phyloP scores from a whole-genome alignment of 2,329 filamentous ascomycete genomes.

The Microthyrium microscopicum region DNA sequence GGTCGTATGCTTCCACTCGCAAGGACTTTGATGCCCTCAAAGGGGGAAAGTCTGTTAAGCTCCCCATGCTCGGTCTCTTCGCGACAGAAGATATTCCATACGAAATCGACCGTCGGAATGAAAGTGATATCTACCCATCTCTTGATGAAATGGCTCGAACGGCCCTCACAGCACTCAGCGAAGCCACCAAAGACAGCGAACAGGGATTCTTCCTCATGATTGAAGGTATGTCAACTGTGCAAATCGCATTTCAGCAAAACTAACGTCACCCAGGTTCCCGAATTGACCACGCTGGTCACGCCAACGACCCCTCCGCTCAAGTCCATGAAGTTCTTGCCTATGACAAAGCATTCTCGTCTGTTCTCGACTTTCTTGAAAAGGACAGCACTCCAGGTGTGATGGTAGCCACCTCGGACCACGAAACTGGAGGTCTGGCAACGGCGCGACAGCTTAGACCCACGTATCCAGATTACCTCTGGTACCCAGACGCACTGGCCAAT shows the following conservation, averaged over 20 bases:
- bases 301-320: slow-evolving; percentile 38
- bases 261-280: no score
- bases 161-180: slow-evolving; percentile 61
- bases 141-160: slow-evolving; percentile 81
- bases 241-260: no score
- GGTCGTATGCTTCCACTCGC: slow-evolving; percentile 59
- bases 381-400: slow-evolving; percentile 61
- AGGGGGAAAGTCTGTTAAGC: slow-evolving; percentile 46
- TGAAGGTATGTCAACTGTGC: no score
- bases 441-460: slow-evolving; percentile 51
- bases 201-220: slow-evolving; percentile 99
- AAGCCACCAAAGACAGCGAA: slow-evolving; percentile 67
- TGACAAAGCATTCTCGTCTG: slow-evolving; percentile 67
- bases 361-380: slow-evolving; percentile 68
- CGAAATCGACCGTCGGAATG: slow-evolving; percentile 73
- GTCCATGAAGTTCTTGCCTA: slow-evolving; percentile 85
- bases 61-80: slow-evolving; percentile 77
- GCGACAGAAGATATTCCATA: slow-evolving; percentile 73
- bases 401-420: slow-evolving; percentile 85
- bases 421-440: slow-evolving; percentile 76
- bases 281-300: slow-evolving; percentile 79
- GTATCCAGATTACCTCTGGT: slow-evolving; percentile 63
- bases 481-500: slow-evolving; percentile 65
- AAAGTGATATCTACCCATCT: slow-evolving; percentile 68
- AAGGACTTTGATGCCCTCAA: slow-evolving; percentile 60